Evolutionary conservation across 768 basidiomycete genomes (phyloP).

Genomic region (Tulasnella sp.): DNA sequence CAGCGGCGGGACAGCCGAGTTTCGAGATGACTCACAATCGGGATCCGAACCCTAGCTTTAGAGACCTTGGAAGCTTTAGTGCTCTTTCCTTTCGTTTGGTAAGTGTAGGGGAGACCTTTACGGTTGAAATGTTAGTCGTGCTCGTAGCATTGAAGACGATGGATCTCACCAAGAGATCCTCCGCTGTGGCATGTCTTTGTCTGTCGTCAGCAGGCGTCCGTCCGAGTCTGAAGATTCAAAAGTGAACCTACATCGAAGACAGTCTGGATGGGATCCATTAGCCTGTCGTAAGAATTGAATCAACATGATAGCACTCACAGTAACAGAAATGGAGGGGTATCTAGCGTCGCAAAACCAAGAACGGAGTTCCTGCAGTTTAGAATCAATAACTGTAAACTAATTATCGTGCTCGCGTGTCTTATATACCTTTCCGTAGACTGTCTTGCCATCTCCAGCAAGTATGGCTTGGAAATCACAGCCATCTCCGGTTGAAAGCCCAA

Average conservation of each 20-base stretch:
- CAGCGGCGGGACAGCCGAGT: too few species aligned
- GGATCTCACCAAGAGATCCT: neutral
- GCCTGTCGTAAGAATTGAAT: neutral
- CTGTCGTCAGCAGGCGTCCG: too few species aligned
- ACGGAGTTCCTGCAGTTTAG: neutral
- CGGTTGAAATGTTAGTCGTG: too few species aligned
- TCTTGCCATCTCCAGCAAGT: neutral
- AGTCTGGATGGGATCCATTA: neutral
- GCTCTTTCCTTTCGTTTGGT: too few species aligned
- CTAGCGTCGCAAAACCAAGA: neutral
- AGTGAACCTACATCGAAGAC: neutral
- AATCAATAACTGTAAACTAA: too few species aligned
- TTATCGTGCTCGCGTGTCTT: too few species aligned
- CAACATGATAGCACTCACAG: neutral
- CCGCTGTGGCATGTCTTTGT: neutral
- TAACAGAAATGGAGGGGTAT: neutral
- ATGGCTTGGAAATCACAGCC: neutral
- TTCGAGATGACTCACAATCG: too few species aligned
- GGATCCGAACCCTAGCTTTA: too few species aligned
- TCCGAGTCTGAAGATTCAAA: too few species aligned
- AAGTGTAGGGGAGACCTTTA: too few species aligned
- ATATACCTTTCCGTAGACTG: neutral
- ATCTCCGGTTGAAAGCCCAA: neutral
- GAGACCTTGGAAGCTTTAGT: too few species aligned
- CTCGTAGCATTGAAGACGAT: too few species aligned